A percentile compares a stretch with the other conserved stretches of the same genome.
These are phyloP conservation scores for Marasmius sp. DNA, from an alignment of 1,284 basidiomycete species.

Conservation along the genomic window DNA sequence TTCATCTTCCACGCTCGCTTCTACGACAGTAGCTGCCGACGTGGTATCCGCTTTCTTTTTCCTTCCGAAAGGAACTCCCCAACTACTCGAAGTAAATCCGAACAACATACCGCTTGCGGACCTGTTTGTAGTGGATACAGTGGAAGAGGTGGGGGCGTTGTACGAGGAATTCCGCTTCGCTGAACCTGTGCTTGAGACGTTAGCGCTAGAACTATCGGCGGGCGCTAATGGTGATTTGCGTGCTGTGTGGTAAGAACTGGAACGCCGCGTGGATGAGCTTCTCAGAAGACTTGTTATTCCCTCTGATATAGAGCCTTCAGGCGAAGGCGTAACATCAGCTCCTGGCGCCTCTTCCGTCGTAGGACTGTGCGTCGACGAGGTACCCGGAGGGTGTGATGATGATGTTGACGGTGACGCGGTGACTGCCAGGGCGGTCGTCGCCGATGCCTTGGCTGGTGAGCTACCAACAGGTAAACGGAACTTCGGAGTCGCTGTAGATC, in stretches of 20 bases:
- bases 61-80: conserved; percentile 62
- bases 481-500: conserved; percentile 42
- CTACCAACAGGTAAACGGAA: conserved; percentile 40
- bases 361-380: conserved; percentile 19
- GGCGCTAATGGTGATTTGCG: conserved; percentile 46
- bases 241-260: conserved; percentile 33
- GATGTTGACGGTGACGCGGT: conserved; percentile 22
- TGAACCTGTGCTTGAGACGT: not conserved
- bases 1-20: conserved; percentile 19
- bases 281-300: conserved; percentile 49
- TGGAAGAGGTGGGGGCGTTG: conserved; percentile 19
- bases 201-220: conserved; percentile 8
- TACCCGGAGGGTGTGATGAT: not conserved
- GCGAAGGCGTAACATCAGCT: conserved; percentile 48
- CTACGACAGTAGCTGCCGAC: conserved; percentile 17
- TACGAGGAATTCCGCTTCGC: not conserved
- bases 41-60: conserved; percentile 33
- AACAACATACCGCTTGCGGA: conserved; percentile 37
- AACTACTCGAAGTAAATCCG: conserved; percentile 64
- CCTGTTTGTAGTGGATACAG: conserved; percentile 6
- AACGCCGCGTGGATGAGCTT: conserved; percentile 44
- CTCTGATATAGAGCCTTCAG: conserved; percentile 56
- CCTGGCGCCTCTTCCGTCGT: conserved; percentile 37
- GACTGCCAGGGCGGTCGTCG: conserved; percentile 68
- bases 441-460: conserved; percentile 55